These are phyloP conservation scores for Coemansia furcata DNA, from an alignment of 192 early-diverging fungal species.

Conservation along the genomic window DNA sequence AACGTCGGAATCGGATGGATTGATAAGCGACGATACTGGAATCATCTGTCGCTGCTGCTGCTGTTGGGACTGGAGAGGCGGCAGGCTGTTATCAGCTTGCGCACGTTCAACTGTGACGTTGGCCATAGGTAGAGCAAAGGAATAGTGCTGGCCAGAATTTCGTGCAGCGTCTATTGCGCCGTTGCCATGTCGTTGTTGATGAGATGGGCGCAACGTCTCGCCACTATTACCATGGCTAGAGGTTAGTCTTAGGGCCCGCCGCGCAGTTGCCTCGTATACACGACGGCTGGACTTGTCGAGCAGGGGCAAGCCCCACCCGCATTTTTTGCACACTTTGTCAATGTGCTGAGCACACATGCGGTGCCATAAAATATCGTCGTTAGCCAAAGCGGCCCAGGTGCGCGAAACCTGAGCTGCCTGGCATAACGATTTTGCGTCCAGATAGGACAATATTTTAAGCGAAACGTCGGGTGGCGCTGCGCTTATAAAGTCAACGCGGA, in stretches of 20 bases:
- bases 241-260: slow-evolving; percentile 32
- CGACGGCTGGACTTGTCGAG: slow-evolving; percentile 60
- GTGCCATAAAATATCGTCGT: slow-evolving; percentile 95
- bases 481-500: slow-evolving; percentile 82
- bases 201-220: slow-evolving; percentile 1
- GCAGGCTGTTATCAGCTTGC: slow-evolving; percentile 4
- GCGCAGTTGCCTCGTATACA: slow-evolving; percentile 51
- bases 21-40: slow-evolving; percentile 49
- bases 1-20: slow-evolving; percentile 26
- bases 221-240: not conserved
- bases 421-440: slow-evolving; percentile 90
- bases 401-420: slow-evolving; percentile 85
- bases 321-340: slow-evolving; percentile 90
- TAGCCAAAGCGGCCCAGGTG: slow-evolving; percentile 78
- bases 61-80: not conserved
- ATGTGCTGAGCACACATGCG: slow-evolving; percentile 98
- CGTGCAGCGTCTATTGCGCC: not conserved
- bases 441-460: slow-evolving; percentile 81
- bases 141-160: slow-evolving; percentile 6
- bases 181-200: not conserved
- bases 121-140: slow-evolving; percentile 21
- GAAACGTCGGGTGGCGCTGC: slow-evolving; percentile 76
- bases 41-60: slow-evolving; percentile 17
- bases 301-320: slow-evolving; percentile 96
- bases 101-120: slow-evolving; percentile 21